These are phyloP conservation scores for Aspergillus costaricaensis DNA, from an alignment of 2,329 filamentous ascomycete species.

Conservation along the genomic window DNA sequence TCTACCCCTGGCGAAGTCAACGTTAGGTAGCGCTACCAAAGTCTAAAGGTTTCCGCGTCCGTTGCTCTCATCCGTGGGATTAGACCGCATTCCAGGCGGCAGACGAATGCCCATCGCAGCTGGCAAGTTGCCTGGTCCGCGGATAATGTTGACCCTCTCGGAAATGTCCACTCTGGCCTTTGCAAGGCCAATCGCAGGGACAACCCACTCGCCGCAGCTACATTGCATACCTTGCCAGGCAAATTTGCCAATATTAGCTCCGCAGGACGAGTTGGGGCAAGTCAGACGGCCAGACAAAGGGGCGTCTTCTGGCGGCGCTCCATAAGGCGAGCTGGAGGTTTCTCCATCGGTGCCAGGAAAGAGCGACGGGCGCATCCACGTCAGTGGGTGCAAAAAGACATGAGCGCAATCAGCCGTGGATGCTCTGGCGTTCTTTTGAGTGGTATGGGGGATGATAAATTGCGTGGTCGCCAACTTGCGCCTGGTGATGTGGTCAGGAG, in stretches of 20 bases:
- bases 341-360: constrained; percentile 33
- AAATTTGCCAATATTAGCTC: constrained; percentile 84
- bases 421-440: constrained; percentile 27
- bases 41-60: constrained; percentile 19
- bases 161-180: constrained; percentile 79
- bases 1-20: not conserved
- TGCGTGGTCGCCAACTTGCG: constrained; percentile 63
- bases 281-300: constrained; percentile 79
- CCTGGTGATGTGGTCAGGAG: constrained; percentile 37
- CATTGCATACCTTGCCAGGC: constrained; percentile 96
- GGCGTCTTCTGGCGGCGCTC: constrained; percentile 60
- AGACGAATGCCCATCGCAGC: constrained; percentile 41
- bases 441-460: constrained; percentile 68
- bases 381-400: constrained; percentile 86
- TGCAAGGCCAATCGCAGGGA: constrained; percentile 84
- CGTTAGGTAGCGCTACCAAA: not conserved
- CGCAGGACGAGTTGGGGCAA: constrained; percentile 78
- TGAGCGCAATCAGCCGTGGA: constrained; percentile 66
- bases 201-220: constrained; percentile 86
- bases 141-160: constrained; percentile 26
- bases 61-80: constrained; percentile 10
- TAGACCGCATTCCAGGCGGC: constrained; percentile 39
- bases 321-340: constrained; percentile 19
- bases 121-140: constrained; percentile 23
- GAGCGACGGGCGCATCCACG: constrained; percentile 91